Evolutionary conservation across 140 eudicot species (phyloP).

Genomic region (Oenanthe javanica): DNA sequence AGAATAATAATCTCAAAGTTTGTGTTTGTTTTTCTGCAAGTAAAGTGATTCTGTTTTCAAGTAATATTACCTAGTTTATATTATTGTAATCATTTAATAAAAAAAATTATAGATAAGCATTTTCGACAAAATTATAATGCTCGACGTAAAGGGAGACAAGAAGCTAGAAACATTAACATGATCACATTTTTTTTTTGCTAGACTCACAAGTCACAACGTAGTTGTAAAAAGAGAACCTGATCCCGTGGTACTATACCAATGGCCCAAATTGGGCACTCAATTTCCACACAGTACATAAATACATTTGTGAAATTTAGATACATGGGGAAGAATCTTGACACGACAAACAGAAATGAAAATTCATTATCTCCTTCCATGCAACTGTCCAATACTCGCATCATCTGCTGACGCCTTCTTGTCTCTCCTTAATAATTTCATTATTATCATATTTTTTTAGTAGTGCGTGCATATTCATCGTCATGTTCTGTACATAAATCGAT

Average conservation of each 20-base stretch:
- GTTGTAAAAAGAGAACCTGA: no score
- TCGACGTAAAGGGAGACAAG: no score
- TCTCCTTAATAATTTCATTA: not conserved
- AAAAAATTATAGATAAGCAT: no score
- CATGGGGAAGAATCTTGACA: not conserved
- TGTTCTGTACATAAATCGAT: not conserved
- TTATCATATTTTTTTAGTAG: not conserved
- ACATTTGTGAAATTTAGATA: no score
- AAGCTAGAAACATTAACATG: no score
- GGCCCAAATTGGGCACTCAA: not conserved
- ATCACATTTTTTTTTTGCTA: not conserved
- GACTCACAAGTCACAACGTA: no score
- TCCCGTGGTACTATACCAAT: not conserved
- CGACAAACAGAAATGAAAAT: not conserved
- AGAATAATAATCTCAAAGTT: no score
- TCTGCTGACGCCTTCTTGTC: not conserved
- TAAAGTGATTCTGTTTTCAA: no score
- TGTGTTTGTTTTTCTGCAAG: no score
- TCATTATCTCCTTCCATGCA: not conserved
- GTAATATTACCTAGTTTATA: no score
- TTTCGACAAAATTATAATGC: no score
- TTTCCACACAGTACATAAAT: not conserved
- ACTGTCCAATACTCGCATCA: not conserved
- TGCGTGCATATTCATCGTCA: not conserved
- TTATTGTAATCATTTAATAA: no score